These are phyloP conservation scores for Ajuga chamaepitys DNA, from an alignment of 257 asterid genomes.

Conservation along the genomic window DNA sequence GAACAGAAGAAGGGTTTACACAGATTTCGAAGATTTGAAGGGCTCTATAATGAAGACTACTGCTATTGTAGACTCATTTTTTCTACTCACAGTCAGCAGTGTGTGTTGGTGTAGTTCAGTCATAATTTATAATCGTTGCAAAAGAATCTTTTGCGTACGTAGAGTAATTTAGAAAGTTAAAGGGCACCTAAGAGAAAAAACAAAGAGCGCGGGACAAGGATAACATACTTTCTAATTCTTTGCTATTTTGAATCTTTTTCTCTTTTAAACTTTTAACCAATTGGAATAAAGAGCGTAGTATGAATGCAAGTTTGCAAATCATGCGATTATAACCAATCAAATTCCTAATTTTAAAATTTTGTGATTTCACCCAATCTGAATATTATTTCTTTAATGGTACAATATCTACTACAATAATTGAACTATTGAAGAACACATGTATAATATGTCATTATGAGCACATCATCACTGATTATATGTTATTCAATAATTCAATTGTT, in stretches of 20 bases:
- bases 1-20: not conserved
- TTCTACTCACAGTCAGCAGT: not conserved
- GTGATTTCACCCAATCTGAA: too few relatives aligned
- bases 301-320: too few relatives aligned
- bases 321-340: too few relatives aligned
- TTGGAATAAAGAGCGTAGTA: not conserved
- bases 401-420: too few relatives aligned
- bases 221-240: not conserved
- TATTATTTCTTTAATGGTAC: too few relatives aligned
- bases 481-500: too few relatives aligned
- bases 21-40: conserved; percentile 14
- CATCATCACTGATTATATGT: too few relatives aligned
- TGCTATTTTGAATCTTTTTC: not conserved
- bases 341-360: too few relatives aligned
- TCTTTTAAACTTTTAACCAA: not conserved
- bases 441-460: too few relatives aligned
- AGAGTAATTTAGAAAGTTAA: not conserved
- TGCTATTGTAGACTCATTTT: conserved; percentile 14
- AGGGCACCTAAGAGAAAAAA: not conserved
- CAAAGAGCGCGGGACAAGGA: not conserved
- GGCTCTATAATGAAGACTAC: conserved; percentile 12
- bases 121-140: conserved; percentile 6
- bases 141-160: conserved; percentile 12
- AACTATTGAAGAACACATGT: too few relatives aligned
- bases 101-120: not conserved